Base-by-base conservation (phyloP, 2,329 filamentous ascomycete species). In the Aspergillus ochraceus region DNA sequence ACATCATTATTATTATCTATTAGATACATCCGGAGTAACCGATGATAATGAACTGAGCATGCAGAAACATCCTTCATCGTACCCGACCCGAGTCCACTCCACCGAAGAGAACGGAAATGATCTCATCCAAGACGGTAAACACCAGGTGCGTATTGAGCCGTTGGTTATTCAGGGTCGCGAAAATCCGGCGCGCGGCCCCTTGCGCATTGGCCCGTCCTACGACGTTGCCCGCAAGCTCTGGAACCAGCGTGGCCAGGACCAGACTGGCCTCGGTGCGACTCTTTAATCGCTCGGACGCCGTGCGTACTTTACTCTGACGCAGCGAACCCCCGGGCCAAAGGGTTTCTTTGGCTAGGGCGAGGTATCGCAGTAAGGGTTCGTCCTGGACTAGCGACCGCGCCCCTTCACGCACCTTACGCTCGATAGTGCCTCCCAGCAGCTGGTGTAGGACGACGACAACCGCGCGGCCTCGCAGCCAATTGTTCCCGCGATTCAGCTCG, bases 391-490 rank as follows among this genome's bases (percentile, higher is more conserved):
- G 79, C 49, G 84, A 81, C 65, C 87, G 89, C 47, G 92, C 88
- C 56, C 88, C 90, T 60, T 99, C 95, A 20, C 95, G 88, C 30
- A 98, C 90, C 76, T 97, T 97, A 60, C 93, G 88, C 78, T 99
- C 95, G 63, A 99, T 96, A 0, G 95, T 98, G 22, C 95, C 94
- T 14, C 95, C 95, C 1, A 99, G 86, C 6, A 99, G 85, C 75
- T 99, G 95, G 72, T 99, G 95, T 20, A 99, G 83, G 2, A 99
- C 94, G 10, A 99, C 92, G 4, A 99, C 94, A 1, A 98, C 95
- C 0, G 95, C 95, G 22, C 95, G 88, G 0, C 95, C 96, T 46
- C 96, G 90, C 4, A 99, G 86, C 96, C 95, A 99, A 75, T 96
- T 98, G 76, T 96, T 97, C 46, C 94, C 93, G 61, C 90, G 88